These are phyloP conservation scores for Blastobotrys malaysiensis DNA, from an alignment of 1,139 yeast species.

Conservation along the genomic window DNA sequence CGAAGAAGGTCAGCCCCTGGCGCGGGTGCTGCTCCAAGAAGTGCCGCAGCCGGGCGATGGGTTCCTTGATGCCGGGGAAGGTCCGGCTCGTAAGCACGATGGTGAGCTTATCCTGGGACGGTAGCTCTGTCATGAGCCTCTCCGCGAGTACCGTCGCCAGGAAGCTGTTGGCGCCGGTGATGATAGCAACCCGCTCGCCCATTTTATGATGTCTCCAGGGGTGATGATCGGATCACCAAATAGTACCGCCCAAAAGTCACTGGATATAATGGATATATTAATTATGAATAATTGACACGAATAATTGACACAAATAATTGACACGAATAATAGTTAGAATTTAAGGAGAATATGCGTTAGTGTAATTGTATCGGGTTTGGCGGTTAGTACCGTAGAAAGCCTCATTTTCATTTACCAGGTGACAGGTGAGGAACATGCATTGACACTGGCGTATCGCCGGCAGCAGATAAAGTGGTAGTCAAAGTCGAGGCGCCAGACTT, in stretches of 20 bases:
- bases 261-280: too few species aligned
- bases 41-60: slow-evolving; percentile 55
- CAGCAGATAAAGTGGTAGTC: neutral
- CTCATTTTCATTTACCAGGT: too few species aligned
- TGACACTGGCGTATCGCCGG: too few species aligned
- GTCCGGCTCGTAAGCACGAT: slow-evolving; percentile 86
- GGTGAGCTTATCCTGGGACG: slow-evolving; percentile 53
- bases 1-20: slow-evolving; percentile 65
- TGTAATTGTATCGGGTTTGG: too few species aligned
- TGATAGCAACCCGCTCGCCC: slow-evolving; percentile 41
- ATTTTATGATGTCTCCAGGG: neutral
- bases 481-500: neutral
- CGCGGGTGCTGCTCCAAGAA: slow-evolving; percentile 36
- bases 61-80: slow-evolving; percentile 73
- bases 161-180: slow-evolving; percentile 67
- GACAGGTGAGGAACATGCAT: too few species aligned
- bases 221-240: neutral
- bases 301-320: too few species aligned
- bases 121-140: slow-evolving; percentile 59
- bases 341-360: too few species aligned
- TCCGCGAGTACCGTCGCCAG: slow-evolving; percentile 83
- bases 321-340: too few species aligned
- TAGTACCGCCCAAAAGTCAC: neutral
- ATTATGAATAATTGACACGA: too few species aligned
- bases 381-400: too few species aligned